These are phyloP conservation scores for Ganoderma lucidum DNA, from an alignment of 1,284 basidiomycete species.

Conservation along the genomic window DNA sequence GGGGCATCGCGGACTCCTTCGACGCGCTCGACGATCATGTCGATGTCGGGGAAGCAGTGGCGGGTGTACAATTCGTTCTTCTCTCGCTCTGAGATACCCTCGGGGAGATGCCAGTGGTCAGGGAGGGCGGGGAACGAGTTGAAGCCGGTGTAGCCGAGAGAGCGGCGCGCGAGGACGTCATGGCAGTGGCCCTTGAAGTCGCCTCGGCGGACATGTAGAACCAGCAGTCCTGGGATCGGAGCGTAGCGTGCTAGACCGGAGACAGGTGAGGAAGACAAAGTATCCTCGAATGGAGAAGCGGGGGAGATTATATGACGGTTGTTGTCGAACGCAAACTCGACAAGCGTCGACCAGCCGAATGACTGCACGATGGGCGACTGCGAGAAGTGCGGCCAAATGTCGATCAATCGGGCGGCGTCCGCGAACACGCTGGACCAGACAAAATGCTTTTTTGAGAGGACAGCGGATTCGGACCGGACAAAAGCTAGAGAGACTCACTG, in stretches of 20 bases:
- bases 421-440: constrained; percentile 42
- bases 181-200: constrained; percentile 64
- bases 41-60: constrained; percentile 52
- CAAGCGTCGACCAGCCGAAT: constrained; percentile 51
- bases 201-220: constrained; percentile 66
- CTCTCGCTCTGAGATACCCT: constrained; percentile 36
- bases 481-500: constrained; percentile 18
- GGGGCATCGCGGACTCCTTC: constrained; percentile 37
- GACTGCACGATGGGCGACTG: constrained; percentile 45
- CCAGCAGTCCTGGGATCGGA: constrained; percentile 52
- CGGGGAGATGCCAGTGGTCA: constrained; percentile 46
- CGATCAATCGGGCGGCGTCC: constrained; percentile 41
- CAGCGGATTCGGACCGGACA: neutral
- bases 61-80: constrained; percentile 41
- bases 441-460: neutral
- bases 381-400: constrained; percentile 47
- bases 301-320: constrained; percentile 46
- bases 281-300: constrained; percentile 23
- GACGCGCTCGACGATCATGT: constrained; percentile 50
- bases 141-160: constrained; percentile 50
- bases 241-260: constrained; percentile 29
- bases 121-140: constrained; percentile 48
- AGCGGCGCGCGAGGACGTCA: constrained; percentile 49
- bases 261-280: constrained; percentile 24
- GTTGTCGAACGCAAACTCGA: constrained; percentile 44